Evolutionary conservation across 2,329 filamentous ascomycete genomes (phyloP), one percentile per base, ranked within the genome.

Genomic region (Pseudogymnoascus sp.): DNA sequence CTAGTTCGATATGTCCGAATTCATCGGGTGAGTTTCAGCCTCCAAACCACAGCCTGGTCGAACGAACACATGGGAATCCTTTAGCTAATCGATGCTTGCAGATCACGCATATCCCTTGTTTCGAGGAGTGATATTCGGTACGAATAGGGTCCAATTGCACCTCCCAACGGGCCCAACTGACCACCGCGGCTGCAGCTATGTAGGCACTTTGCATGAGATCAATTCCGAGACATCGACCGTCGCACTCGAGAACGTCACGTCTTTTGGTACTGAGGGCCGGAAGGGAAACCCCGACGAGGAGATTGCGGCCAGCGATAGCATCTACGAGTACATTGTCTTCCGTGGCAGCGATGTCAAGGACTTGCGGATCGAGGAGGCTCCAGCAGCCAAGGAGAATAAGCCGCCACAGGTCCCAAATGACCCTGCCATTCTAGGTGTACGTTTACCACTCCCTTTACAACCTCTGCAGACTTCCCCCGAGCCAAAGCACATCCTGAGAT

Each of bases 241-340:
- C 72, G 96, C 95, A 44, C 87, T 99, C 68, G 93, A 99, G 75
- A 93, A 96, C 84, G 95, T 99, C 75, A 86, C 88, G 67, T 97
- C 93, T 3, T 96, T 88, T 74, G 95, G 95, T 70, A 97, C 95
- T 31, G 95, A 99, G 79, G 93, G 92, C 63, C 90, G 95, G 68
- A 88, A 88, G 73, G 85, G 83, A 69, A 87, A 88, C 69, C 88
- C 88, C 17, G 84, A 88, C 17, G 90, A 96, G 67, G 93, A 96
- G 77, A 89, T 96, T 64, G 79, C 89, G 38, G 84, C 91, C 3
- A 93, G 91, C 35, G 88, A 95, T 66, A 90, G 90, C 74, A 84
- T 96, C 72, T 99, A 97, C 80, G 95, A 97, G 75, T 97, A 97
- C 79, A 97, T 99, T 73, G 92, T 99, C 68, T 99, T 99, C 77